These are phyloP conservation scores for Zoysia pacifica DNA, from an alignment of 176 grass and related monocot species.

Conservation along the genomic window DNA sequence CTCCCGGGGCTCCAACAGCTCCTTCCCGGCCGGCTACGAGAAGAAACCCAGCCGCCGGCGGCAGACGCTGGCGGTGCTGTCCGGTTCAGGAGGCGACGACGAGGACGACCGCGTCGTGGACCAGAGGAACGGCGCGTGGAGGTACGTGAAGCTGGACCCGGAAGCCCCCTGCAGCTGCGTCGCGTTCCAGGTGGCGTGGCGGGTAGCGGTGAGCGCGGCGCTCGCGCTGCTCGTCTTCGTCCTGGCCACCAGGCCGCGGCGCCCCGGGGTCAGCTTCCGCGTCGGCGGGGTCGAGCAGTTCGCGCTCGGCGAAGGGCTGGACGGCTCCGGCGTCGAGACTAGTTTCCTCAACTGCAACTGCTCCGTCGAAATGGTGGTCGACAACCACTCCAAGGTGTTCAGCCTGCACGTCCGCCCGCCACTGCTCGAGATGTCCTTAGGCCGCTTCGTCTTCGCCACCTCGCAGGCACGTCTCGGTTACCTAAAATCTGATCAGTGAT, in stretches of 20 bases:
- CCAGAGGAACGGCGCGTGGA: conserved; percentile 51
- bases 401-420: conserved; percentile 57
- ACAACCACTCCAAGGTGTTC: conserved; percentile 90
- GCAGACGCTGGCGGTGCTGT: conserved; percentile 46
- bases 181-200: conserved; percentile 76
- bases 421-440: conserved; percentile 61
- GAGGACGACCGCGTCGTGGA: background rate
- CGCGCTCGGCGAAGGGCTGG: conserved; percentile 77
- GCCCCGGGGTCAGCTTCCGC: conserved; percentile 59
- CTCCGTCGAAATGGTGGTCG: conserved; percentile 69
- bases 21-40: conserved; percentile 53
- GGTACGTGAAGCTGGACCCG: conserved; percentile 68
- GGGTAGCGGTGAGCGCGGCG: conserved; percentile 58
- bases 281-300: conserved; percentile 61
- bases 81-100: conserved; percentile 30
- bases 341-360: conserved; percentile 86
- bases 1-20: conserved; percentile 81
- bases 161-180: conserved; percentile 69
- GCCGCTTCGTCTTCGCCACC: conserved; percentile 61
- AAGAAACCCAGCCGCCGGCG: conserved; percentile 44
- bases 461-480: conserved; percentile 37
- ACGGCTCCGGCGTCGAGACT: conserved; percentile 79
- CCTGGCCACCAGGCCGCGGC: conserved; percentile 59
- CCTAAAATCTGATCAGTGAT: no score
- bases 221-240: conserved; percentile 79